A percentile compares a stretch with the other conserved stretches of the same genome.
Conservation (phyloP, 371 early-diverging fungal genomes). For the Dinochytrium kinnereticum region DNA sequence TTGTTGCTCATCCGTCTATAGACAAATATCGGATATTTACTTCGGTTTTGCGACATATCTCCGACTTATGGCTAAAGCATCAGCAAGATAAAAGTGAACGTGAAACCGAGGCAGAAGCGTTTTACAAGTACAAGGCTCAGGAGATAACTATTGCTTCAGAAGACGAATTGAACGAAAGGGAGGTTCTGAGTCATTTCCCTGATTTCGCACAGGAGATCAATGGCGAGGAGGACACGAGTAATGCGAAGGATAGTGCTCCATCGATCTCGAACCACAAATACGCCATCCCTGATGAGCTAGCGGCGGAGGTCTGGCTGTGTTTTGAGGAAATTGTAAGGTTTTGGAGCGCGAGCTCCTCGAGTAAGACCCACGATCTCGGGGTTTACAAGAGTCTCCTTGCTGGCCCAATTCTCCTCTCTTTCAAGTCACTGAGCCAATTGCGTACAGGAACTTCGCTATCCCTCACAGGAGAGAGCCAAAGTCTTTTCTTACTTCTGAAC, state of each 20-base stretch:
- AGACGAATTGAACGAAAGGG: neutral
- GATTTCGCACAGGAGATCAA: neutral
- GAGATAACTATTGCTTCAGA: neutral
- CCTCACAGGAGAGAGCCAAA: neutral
- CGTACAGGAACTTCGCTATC: neutral
- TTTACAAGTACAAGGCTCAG: neutral
- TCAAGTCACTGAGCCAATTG: neutral
- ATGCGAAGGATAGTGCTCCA: neutral
- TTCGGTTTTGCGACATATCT: neutral
- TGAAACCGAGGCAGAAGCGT: neutral
- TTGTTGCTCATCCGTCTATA: neutral
- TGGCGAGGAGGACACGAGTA: neutral
- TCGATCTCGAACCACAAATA: neutral
- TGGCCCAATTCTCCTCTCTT: neutral
- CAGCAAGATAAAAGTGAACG: neutral
- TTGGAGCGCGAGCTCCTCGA: neutral
- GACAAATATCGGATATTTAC: neutral
- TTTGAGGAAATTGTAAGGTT: neutral
- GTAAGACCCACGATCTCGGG: neutral
- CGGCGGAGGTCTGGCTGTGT: neutral
- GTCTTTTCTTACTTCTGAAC: neutral
- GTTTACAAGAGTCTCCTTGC: neutral
- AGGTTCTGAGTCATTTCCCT: neutral
- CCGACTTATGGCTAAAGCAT: slow-evolving; percentile 46
- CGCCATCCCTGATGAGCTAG: neutral